Evolutionary conservation across 768 basidiomycete species (phyloP).

Genomic region (Naganishia friedmannii): DNA sequence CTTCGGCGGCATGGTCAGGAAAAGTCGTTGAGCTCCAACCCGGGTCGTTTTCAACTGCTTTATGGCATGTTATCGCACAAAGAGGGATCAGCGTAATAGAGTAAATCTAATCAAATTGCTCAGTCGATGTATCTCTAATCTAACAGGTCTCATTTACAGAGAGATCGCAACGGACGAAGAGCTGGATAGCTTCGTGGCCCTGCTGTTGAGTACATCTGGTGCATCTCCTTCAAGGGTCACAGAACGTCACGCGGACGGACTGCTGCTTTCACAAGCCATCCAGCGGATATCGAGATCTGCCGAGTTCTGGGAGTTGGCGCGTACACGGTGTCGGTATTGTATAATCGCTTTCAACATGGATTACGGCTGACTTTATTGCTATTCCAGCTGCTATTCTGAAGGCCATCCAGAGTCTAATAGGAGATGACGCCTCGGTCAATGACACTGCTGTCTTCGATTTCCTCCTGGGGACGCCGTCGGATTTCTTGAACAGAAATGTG

Average conservation of each 20-base stretch:
- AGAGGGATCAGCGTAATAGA: conserved; percentile 18
- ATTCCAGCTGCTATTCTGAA: conserved; percentile 9
- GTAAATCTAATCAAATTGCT: neutral
- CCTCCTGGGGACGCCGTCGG: conserved; percentile 24
- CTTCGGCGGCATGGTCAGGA: conserved; percentile 18
- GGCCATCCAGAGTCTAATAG: neutral
- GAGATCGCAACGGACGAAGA: conserved; percentile 23
- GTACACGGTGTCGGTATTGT: conserved; percentile 31
- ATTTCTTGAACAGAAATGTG: conserved; percentile 16
- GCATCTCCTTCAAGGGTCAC: neutral
- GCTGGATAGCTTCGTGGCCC: neutral
- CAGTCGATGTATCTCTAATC: neutral
- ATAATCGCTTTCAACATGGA: neutral
- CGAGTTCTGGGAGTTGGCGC: conserved; percentile 37
- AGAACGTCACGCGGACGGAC: neutral
- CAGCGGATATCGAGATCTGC: conserved; percentile 27
- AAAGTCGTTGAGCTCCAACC: neutral
- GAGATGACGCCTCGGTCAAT: neutral
- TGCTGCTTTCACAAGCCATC: conserved; percentile 9
- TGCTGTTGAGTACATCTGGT: neutral
- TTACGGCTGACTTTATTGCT: neutral
- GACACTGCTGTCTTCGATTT: conserved; percentile 16
- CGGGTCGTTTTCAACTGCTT: neutral
- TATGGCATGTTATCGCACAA: conserved; percentile 25
- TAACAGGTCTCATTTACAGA: neutral